Conservation (phyloP, 2,329 filamentous ascomycete genomes). For the Huntiella bhutanensis region DNA sequence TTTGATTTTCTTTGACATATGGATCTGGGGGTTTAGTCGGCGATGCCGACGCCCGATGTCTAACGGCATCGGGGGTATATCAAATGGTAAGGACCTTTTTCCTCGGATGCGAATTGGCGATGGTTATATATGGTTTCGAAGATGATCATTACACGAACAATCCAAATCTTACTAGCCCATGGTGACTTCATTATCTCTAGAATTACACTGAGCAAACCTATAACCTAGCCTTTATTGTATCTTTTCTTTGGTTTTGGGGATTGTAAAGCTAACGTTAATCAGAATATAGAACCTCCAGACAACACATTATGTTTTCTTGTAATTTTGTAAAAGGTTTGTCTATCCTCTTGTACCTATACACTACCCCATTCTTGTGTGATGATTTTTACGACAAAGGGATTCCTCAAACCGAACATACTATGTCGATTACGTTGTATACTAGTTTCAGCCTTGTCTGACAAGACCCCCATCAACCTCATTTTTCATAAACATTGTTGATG, state of each 20-base stretch:
- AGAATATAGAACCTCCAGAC: not conserved
- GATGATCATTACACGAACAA: constrained; percentile 32
- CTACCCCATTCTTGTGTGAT: constrained; percentile 26
- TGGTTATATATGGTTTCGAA: constrained; percentile 4
- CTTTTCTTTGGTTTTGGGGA: constrained; percentile 9
- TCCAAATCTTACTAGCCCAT: constrained; percentile 43
- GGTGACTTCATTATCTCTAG: constrained; percentile 33
- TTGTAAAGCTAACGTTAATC: constrained; percentile 4
- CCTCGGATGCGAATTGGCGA: not conserved
- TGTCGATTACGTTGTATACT: constrained; percentile 39
- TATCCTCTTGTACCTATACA: constrained; percentile 3
- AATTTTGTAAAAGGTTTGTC: constrained; percentile 27
- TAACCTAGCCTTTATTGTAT: not conserved
- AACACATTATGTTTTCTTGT: not conserved
- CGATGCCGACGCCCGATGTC: no score
- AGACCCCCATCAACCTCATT: constrained; percentile 16
- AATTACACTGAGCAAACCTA: constrained; percentile 34
- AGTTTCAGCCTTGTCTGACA: constrained; percentile 55
- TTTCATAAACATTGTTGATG: constrained; percentile 17
- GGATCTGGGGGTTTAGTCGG: no score
- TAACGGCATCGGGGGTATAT: no score
- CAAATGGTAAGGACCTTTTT: constrained; percentile 6
- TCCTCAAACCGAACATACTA: constrained; percentile 48
- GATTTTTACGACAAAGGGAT: constrained; percentile 44
- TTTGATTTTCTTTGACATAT: no score